Percentiles rank a stretch among this genome's conserved stretches.
These are phyloP conservation scores for Blastocystis sp. DNA, from an alignment of 352 stramenopile species.

Conservation along the genomic window DNA sequence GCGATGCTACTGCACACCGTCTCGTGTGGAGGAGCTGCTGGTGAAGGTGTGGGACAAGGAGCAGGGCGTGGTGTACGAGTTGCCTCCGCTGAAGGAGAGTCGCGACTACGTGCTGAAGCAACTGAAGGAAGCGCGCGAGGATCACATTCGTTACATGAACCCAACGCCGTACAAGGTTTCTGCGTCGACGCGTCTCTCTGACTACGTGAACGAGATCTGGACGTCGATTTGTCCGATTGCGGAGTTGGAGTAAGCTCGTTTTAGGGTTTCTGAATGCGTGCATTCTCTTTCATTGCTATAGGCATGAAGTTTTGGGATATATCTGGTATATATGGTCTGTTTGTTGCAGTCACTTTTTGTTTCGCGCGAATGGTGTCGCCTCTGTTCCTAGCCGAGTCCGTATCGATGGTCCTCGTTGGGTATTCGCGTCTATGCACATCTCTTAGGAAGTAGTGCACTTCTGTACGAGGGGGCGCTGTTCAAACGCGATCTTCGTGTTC, in stretches of 20 bases:
- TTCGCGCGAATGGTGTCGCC: neutral
- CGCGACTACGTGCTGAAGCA: constrained; percentile 87
- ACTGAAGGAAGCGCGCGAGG: constrained; percentile 88
- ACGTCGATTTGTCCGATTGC: constrained; percentile 78
- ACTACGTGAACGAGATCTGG: constrained; percentile 95
- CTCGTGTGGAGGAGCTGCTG: constrained; percentile 86
- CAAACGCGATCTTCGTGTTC: constrained; percentile 18
- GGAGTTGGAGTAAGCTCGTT: constrained; percentile 78
- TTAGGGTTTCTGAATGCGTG: constrained; percentile 45
- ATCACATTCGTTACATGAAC: constrained; percentile 92
- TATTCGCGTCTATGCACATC: neutral
- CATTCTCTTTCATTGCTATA: constrained; percentile 46
- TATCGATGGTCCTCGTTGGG: neutral
- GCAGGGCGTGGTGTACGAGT: constrained; percentile 78
- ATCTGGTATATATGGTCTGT: constrained; percentile 59
- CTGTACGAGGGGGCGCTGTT: constrained; percentile 14
- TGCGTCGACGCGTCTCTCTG: constrained; percentile 82
- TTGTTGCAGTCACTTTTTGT: constrained; percentile 16
- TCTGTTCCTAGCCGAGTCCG: neutral
- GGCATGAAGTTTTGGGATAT: constrained; percentile 37
- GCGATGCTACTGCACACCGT: constrained; percentile 89
- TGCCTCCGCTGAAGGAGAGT: constrained; percentile 83
- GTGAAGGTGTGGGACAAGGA: constrained; percentile 87
- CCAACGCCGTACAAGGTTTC: constrained; percentile 88
- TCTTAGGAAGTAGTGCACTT: constrained; percentile 5